Evolutionary conservation across 805 yeast species (phyloP).

Genomic region (Kodamaea kakaduensis): DNA sequence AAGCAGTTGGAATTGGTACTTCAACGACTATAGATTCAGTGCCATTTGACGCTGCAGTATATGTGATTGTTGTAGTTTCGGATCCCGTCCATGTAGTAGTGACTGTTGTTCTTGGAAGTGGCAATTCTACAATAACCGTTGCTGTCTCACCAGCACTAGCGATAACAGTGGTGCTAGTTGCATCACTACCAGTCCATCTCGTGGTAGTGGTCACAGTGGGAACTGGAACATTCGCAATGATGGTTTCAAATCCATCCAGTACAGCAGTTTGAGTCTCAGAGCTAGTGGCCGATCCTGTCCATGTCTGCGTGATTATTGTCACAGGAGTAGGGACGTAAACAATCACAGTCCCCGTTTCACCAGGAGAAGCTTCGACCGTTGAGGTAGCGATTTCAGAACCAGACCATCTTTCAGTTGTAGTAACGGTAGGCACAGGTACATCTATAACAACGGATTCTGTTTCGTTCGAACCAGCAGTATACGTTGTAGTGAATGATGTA

Average conservation of each 20-base stretch:
- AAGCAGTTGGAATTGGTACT: slow-evolving; percentile 6
- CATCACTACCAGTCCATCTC: slow-evolving; percentile 4
- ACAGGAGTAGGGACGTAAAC: slow-evolving; percentile 8
- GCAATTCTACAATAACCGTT: not conserved
- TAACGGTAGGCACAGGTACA: slow-evolving; percentile 13
- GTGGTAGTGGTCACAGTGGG: not conserved
- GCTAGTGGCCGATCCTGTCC: slow-evolving; percentile 1
- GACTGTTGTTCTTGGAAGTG: not conserved
- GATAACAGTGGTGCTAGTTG: slow-evolving; percentile 8
- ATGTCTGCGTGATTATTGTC: slow-evolving; percentile 10
- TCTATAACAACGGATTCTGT: slow-evolving; percentile 13
- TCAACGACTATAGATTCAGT: slow-evolving; percentile 12
- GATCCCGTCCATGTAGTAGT: slow-evolving; percentile 14
- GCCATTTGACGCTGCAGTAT: slow-evolving; percentile 11
- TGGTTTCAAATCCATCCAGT: too few species aligned
- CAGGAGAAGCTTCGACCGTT: slow-evolving; percentile 7
- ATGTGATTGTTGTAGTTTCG: slow-evolving; percentile 5
- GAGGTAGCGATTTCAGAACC: slow-evolving; percentile 9
- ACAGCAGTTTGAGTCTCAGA: slow-evolving; percentile 4
- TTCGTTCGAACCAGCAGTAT: too few species aligned
- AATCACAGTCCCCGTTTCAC: slow-evolving; percentile 10
- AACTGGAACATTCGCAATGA: not conserved
- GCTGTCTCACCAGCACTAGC: slow-evolving; percentile 10
- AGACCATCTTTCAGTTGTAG: slow-evolving; percentile 10
- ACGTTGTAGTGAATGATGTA: too few species aligned